Conservation (phyloP, 2,329 filamentous ascomycete species). For the Diaporthe eres region DNA sequence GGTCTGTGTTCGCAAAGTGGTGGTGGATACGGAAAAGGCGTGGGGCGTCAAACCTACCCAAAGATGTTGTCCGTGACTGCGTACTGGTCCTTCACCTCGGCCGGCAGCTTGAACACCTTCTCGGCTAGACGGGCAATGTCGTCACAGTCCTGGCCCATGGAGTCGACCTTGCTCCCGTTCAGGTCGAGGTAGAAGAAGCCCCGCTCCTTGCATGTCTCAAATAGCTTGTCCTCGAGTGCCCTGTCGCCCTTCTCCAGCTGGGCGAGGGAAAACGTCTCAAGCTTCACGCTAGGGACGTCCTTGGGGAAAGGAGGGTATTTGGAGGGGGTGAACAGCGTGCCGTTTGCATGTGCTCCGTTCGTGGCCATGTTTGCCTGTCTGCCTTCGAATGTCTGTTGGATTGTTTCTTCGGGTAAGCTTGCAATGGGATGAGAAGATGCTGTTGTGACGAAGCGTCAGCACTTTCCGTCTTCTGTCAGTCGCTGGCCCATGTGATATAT, state of each 20-base stretch:
- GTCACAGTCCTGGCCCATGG: constrained; percentile 40
- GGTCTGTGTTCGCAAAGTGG: neutral
- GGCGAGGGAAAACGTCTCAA: constrained; percentile 41
- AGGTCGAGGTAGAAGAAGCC: constrained; percentile 44
- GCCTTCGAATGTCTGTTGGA: neutral
- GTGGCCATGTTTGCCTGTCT: constrained; percentile 13
- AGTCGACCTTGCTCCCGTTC: constrained; percentile 34
- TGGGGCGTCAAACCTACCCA: constrained; percentile 24
- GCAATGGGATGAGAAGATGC: neutral
- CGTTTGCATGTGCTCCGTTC: neutral
- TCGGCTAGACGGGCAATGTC: constrained; percentile 39
- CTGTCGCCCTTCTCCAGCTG: constrained; percentile 41
- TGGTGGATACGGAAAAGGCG: neutral
- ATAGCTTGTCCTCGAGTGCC: constrained; percentile 35
- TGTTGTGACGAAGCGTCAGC: neutral
- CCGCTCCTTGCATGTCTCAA: constrained; percentile 39
- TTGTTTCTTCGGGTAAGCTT: neutral
- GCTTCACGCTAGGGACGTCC: constrained; percentile 37
- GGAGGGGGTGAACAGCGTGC: constrained; percentile 12
- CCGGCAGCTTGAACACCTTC: constrained; percentile 39
- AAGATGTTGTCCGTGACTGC: constrained; percentile 39
- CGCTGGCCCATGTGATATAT: neutral
- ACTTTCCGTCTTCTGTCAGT: neutral
- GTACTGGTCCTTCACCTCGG: constrained; percentile 41
- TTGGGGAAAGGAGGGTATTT: constrained; percentile 38